Percentiles rank a stretch among this genome's conserved stretches.
Conservation (phyloP, 495 filamentous ascomycete species). For the Trichoderma orchidacearum region DNA sequence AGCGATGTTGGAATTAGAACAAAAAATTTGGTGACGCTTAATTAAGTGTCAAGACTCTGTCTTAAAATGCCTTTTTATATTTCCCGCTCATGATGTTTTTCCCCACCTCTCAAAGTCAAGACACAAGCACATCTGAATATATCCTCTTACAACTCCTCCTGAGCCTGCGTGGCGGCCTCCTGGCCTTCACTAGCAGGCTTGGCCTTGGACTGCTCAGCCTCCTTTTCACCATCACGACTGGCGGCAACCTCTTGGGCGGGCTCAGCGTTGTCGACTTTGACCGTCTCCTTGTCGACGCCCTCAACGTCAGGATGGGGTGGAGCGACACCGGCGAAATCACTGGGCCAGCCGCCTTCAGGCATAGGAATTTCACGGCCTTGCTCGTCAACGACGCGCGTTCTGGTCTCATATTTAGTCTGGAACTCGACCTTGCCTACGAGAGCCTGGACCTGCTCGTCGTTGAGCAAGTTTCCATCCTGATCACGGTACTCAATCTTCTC, state of each 20-base stretch:
- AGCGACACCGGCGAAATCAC: constrained; percentile 29
- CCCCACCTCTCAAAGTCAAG: background rate
- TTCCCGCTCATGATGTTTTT: no score
- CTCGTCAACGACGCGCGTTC: constrained; percentile 69
- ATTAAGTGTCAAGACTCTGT: no score
- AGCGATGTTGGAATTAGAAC: no score
- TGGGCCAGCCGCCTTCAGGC: constrained; percentile 19
- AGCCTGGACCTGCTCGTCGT: constrained; percentile 69
- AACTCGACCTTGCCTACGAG: constrained; percentile 88
- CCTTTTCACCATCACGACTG: constrained; percentile 50
- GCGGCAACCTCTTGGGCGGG: constrained; percentile 35
- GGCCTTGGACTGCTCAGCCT: constrained; percentile 40
- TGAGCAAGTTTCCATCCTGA: constrained; percentile 78
- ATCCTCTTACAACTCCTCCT: constrained; percentile 1
- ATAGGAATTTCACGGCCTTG: constrained; percentile 52
- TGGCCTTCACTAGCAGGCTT: constrained; percentile 69
- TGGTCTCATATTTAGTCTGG: constrained; percentile 85
- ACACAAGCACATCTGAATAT: background rate
- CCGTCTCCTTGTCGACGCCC: constrained; percentile 55
- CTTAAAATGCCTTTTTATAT: no score
- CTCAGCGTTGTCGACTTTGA: constrained; percentile 16
- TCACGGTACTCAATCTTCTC: constrained; percentile 92
- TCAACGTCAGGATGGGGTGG: constrained; percentile 79
- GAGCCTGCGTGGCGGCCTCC: constrained; percentile 35
- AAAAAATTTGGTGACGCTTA: no score